Conservation (phyloP, 1,284 basidiomycete genomes). For the Puccinia sorghi region DNA sequence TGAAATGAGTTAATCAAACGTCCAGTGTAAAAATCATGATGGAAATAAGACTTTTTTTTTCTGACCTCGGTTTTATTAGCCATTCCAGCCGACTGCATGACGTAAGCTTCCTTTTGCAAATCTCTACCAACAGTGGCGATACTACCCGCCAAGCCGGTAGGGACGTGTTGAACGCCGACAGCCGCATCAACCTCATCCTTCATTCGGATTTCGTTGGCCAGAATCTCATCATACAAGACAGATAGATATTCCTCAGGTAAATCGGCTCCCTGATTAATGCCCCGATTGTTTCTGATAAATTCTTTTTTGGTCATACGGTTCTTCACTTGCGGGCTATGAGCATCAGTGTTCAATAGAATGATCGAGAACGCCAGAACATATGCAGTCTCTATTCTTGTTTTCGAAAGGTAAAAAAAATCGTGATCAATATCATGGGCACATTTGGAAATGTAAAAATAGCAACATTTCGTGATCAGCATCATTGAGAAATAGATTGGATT, state of each 20-base stretch:
- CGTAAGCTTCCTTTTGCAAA: slow-evolving; percentile 88
- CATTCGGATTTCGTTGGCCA: slow-evolving; percentile 90
- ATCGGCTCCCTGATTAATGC: slow-evolving; percentile 85
- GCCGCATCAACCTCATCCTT: slow-evolving; percentile 85
- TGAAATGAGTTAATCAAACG: background rate
- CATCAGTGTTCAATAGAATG: slow-evolving; percentile 93
- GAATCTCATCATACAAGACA: slow-evolving; percentile 83
- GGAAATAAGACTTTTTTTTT: slow-evolving; percentile 1
- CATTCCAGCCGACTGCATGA: slow-evolving; percentile 91
- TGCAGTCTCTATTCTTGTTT: slow-evolving; percentile 69
- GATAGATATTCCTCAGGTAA: slow-evolving; percentile 79
- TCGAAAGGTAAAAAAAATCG: background rate
- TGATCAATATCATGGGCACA: too few species aligned
- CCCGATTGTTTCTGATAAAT: slow-evolving; percentile 88
- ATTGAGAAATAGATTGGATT: background rate
- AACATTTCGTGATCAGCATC: background rate
- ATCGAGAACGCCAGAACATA: slow-evolving; percentile 91
- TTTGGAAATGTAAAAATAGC: too few species aligned
- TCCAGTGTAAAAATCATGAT: background rate
- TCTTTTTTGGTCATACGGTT: slow-evolving; percentile 81
- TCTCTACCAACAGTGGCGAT: slow-evolving; percentile 86
- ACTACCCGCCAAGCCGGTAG: slow-evolving; percentile 72
- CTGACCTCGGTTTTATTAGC: slow-evolving; percentile 86
- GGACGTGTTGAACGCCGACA: slow-evolving; percentile 58
- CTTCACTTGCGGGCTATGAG: slow-evolving; percentile 90